Percentiles rank a stretch among this genome's conserved stretches.
phyloP scores from a whole-genome alignment of 345 rosid genomes.

The Geranium rotundifolium region DNA sequence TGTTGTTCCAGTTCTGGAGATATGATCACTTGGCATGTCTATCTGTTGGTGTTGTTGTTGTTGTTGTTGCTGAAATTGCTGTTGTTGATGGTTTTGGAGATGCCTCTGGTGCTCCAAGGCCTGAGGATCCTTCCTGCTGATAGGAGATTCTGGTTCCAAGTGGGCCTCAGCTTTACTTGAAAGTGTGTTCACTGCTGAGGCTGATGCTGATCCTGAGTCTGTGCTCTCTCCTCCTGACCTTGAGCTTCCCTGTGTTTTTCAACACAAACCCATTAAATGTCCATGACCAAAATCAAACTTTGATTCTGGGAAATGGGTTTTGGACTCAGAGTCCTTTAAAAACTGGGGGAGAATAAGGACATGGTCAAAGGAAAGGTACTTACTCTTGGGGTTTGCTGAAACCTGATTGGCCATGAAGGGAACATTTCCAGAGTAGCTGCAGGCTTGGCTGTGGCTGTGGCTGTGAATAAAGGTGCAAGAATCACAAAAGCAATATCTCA shows the following conservation, averaged over 20 bases:
- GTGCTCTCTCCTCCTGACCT: conserved; percentile 72
- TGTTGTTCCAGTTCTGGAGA: conserved; percentile 35
- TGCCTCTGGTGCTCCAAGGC: conserved; percentile 26
- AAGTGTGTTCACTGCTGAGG: conserved; percentile 61
- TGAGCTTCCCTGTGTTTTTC: conserved; percentile 62
- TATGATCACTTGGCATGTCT: conserved; percentile 40
- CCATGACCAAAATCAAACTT: conserved; percentile 4
- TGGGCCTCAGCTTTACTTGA: conserved; percentile 65
- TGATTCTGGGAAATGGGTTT: conserved; percentile 1
- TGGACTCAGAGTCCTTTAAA: neutral
- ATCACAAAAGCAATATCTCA: conserved; percentile 20
- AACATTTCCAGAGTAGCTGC: conserved; percentile 99
- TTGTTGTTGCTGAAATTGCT: conserved; percentile 16
- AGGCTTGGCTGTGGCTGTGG: conserved; percentile 49
- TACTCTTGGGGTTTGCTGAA: conserved; percentile 83
- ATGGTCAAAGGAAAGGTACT: conserved; percentile 48
- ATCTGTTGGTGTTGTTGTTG: conserved; percentile 30
- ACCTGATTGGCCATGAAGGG: conserved; percentile 99
- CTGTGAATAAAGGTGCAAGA: conserved; percentile 68
- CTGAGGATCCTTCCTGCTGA: conserved; percentile 44
- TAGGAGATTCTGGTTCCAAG: conserved; percentile 68
- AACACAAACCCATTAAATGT: conserved; percentile 6
- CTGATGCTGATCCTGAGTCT: conserved; percentile 93
- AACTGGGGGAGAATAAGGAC: conserved; percentile 8
- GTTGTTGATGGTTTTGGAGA: conserved; percentile 7